Base-by-base conservation (phyloP, 768 basidiomycete genomes). In the Holtermannia corniformis region DNA sequence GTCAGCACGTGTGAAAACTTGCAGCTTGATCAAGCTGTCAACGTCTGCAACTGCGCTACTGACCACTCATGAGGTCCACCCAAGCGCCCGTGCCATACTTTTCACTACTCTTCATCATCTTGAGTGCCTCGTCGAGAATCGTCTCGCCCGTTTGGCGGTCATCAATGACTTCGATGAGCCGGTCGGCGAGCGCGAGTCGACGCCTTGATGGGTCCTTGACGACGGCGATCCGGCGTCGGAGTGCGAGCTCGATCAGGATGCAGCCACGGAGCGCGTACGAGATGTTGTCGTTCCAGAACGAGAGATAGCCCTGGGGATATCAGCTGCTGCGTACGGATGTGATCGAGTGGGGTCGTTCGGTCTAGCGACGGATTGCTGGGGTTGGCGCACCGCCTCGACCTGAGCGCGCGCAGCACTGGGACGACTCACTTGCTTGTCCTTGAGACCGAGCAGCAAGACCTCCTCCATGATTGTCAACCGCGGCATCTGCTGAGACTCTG, bases 271-370 rank as follows among this genome's bases (percentile, higher is more conserved):
- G 80, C 13, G 93, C 92, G 73, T 99, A 99, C 0, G 91, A 95
- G 61, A 99, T 99, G 75, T 96, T 97, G 78, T 99, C 93, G 75
- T 97, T 97, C 93, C 93, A 97, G 71, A 97, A 97, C 1, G 90
- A 93, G 37, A 97, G 81, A 73, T 97, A 95, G 28, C 92, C 92
- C 81, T 84, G 61, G 43, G 41, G 44, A 60, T 40, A n/a, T 52
- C 51, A 49, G 44, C 50, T 24, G 50, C 41, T 41, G 44, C 49
- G 44, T 7, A 5, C n/a, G 11, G n/a, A 16, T 23, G 22, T 5
- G 41, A 21, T 22, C 14, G 16, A 16, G 12, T 13, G 21, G 22
- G 23, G 25, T 51, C n/a, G n/a, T n/a, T n/a, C n/a, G n/a, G n/a
- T n/a, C n/a, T n/a, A n/a, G n/a, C n/a, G n/a, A n/a, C n/a, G n/a